phyloP scores from a whole-genome alignment of 495 filamentous ascomycete species.

The Lepidopterella palustris region DNA sequence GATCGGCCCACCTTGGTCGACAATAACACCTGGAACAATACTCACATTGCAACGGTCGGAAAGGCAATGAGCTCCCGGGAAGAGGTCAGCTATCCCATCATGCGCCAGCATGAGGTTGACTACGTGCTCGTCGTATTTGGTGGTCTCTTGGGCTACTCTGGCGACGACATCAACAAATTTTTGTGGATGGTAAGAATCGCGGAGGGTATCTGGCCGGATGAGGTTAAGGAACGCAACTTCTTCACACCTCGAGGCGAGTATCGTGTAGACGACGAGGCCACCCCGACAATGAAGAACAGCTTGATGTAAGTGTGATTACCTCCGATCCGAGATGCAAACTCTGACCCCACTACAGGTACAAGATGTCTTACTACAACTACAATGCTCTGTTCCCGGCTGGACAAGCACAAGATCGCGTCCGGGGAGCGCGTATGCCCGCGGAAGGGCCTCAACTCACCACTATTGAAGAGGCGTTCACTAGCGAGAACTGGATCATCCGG shows the following conservation, averaged over 20 bases:
- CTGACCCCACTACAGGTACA: conserved; percentile 69
- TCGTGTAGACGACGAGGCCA: conserved; percentile 85
- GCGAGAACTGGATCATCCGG: conserved; percentile 99
- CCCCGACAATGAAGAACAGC: conserved; percentile 98
- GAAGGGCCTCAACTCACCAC: conserved; percentile 81
- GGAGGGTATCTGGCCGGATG: conserved; percentile 98
- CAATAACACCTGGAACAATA: conserved; percentile 99
- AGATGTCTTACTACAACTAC: conserved; percentile 99
- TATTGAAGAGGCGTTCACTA: conserved; percentile 95
- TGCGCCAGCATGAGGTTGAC: conserved; percentile 96
- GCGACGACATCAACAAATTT: conserved; percentile 99
- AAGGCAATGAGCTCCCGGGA: conserved; percentile 98
- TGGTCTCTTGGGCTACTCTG: conserved; percentile 94
- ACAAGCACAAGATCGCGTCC: conserved; percentile 87
- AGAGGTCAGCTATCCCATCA: conserved; percentile 97
- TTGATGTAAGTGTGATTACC: conserved; percentile 67
- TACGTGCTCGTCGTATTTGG: conserved; percentile 98
- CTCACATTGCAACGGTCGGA: conserved; percentile 97
- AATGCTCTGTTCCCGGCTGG: conserved; percentile 84
- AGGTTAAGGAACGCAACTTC: conserved; percentile 95
- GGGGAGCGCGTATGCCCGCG: conserved; percentile 70
- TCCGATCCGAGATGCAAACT: conserved; percentile 9
- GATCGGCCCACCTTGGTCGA: conserved; percentile 96
- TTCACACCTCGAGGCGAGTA: conserved; percentile 96
- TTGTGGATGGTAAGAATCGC: conserved; percentile 99